Evolutionary conservation across 2,329 filamentous ascomycete species (phyloP), one percentile per base, ranked within the genome.

Genomic region (Neonectria hederae): DNA sequence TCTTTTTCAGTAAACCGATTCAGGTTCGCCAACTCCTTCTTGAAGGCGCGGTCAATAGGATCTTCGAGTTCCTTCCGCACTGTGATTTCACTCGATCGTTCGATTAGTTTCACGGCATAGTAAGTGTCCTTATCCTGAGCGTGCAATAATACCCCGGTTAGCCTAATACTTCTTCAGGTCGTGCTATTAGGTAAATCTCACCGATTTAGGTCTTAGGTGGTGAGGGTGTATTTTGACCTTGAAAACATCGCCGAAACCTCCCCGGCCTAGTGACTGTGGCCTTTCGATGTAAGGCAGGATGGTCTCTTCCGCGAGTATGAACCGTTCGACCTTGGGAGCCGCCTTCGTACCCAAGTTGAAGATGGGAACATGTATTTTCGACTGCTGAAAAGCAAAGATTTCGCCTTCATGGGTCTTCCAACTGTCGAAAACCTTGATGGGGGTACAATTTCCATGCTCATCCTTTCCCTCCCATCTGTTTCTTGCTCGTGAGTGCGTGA

Each of bases 1-100:
- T 59, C 32, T 10, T 59, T 40, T 11, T 28, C 38, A 1, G n/a
- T 21, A 35, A 65, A 46, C 2, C 51, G 51, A n/a, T n/a, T 55
- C 13, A 65, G 43, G 8, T 43, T 55, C 2, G 24, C 28, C 10
- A 48, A 43, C n/a, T 59, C 59, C 6, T 40, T 10, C 0, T 56
- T 24, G 9, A 65, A 63, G 17, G 19, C 9, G 2, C 28, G 13
- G 17, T 51, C 35, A n/a, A 14, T n/a, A 3, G 35, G 17, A 8
- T 21, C 42, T 8, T 45, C 17, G 6, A 6, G 14, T 5, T 32
- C 30, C 3, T 4, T 32, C 10, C 10, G 30, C 11, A 32, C 10
- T 21, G 28, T 4, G 0, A 24, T 13, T 6, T 55, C 38, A 5
- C 38, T 13, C 1, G 38, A 42, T 1, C 11, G 24, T 6, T 46